Percentiles rank a stretch among this genome's conserved stretches.
phyloP scores from a whole-genome alignment of 805 yeast genomes.

The Cyberlindnera lachancei region DNA sequence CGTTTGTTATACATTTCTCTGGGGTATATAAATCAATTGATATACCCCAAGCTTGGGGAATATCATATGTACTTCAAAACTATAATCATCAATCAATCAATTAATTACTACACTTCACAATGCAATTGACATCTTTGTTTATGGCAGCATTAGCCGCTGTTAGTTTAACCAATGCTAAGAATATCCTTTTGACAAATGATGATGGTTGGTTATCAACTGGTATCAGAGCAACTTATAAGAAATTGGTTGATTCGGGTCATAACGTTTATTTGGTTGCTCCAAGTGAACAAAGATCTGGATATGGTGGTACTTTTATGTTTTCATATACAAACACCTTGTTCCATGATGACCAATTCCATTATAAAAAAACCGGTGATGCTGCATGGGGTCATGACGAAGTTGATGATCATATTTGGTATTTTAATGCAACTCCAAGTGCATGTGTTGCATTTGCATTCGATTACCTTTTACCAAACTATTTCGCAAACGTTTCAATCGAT shows the following conservation, averaged over 20 bases:
- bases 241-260: slow-evolving; percentile 40
- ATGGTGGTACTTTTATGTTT: slow-evolving; percentile 45
- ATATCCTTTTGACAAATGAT: slow-evolving; percentile 46
- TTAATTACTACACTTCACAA: slow-evolving; percentile 1
- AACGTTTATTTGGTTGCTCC: slow-evolving; percentile 45
- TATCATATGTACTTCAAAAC: too few relatives aligned
- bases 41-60: too few relatives aligned
- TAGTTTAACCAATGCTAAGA: slow-evolving; percentile 28
- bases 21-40: neutral
- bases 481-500: slow-evolving; percentile 37
- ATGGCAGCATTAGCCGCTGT: slow-evolving; percentile 8
- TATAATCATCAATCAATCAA: too few relatives aligned
- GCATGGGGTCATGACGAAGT: slow-evolving; percentile 46
- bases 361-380: slow-evolving; percentile 41
- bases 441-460: slow-evolving; percentile 42
- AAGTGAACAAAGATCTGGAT: slow-evolving; percentile 42
- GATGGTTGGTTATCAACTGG: slow-evolving; percentile 52
- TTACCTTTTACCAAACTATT: slow-evolving; percentile 38
- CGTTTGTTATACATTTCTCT: too few relatives aligned
- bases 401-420: slow-evolving; percentile 42
- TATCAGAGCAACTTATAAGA: slow-evolving; percentile 47
- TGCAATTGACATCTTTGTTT: slow-evolving; percentile 9
- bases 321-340: slow-evolving; percentile 33
- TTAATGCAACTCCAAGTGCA: slow-evolving; percentile 50
- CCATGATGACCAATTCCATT: slow-evolving; percentile 40